A percentile compares a stretch with the other conserved stretches of the same genome.
These are phyloP conservation scores for Wolfiporia cocos DNA, from an alignment of 1,284 basidiomycete species.

Conservation along the genomic window DNA sequence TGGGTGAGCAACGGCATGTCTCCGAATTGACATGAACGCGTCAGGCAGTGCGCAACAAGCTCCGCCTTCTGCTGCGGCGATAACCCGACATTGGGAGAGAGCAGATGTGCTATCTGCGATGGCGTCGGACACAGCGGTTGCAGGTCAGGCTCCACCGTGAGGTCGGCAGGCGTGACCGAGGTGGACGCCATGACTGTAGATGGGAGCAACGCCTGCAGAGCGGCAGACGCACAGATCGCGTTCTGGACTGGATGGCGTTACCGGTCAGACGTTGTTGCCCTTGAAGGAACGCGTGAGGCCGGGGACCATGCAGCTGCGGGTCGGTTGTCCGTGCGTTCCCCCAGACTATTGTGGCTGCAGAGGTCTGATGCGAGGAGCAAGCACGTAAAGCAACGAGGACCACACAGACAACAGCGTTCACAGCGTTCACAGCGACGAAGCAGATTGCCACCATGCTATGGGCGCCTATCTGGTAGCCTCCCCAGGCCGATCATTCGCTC, in stretches of 20 bases:
- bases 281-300: neutral
- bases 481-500: slow-evolving; percentile 4
- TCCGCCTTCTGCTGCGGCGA: slow-evolving; percentile 57
- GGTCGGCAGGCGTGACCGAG: slow-evolving; percentile 32
- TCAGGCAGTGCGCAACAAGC: slow-evolving; percentile 65
- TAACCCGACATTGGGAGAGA: slow-evolving; percentile 63
- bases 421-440: too few species aligned
- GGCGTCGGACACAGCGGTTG: slow-evolving; percentile 70
- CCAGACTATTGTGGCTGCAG: too few species aligned
- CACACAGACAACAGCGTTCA: too few species aligned
- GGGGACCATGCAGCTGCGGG: slow-evolving; percentile 1
- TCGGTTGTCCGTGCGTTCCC: too few species aligned
- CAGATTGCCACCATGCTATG: too few species aligned
- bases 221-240: too few species aligned
- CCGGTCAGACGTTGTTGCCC: too few species aligned
- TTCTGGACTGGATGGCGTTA: too few species aligned
- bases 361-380: neutral
- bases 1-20: slow-evolving; percentile 68
- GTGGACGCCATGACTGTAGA: slow-evolving; percentile 14
- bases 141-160: slow-evolving; percentile 69
- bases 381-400: neutral
- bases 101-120: slow-evolving; percentile 50
- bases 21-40: slow-evolving; percentile 69
- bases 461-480: slow-evolving; percentile 2
- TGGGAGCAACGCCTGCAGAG: neutral